Evolutionary conservation across 169 alveolate species (phyloP).

Genomic region (Neospora caninum): DNA sequence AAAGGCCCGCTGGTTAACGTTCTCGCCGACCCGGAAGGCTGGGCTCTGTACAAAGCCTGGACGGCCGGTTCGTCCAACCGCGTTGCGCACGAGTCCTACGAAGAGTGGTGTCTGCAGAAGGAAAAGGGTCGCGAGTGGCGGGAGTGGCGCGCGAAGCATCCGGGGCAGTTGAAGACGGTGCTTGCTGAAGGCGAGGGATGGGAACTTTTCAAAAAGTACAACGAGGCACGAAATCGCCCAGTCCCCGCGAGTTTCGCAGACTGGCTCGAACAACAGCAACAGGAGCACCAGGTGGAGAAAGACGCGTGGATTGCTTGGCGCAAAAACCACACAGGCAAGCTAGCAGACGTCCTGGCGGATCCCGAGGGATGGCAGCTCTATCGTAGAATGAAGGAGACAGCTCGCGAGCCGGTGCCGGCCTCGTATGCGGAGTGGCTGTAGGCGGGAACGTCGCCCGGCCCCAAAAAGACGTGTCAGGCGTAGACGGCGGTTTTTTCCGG

Average conservation of each 20-base stretch:
- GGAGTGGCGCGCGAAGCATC: conserved; percentile 63
- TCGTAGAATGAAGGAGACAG: not conserved
- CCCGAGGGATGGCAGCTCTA: conserved; percentile 65
- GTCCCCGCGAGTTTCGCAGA: not conserved
- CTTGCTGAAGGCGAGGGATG: not conserved
- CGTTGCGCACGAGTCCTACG: not conserved
- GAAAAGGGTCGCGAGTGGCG: conserved; percentile 42
- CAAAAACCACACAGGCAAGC: conserved; percentile 56
- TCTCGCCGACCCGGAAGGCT: conserved; percentile 58
- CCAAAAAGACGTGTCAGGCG: not conserved
- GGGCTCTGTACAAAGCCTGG: conserved; percentile 52
- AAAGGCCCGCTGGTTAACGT: conserved; percentile 56
- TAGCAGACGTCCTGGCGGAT: conserved; percentile 61
- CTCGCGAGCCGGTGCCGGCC: conserved; percentile 32
- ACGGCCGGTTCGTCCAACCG: not conserved
- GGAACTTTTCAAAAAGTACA: not conserved
- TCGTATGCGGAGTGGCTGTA: conserved; percentile 64
- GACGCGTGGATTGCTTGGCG: conserved; percentile 66
- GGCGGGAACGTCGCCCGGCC: not conserved
- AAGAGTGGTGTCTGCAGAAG: not conserved
- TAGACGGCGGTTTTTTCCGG: not conserved
- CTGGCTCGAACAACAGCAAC: conserved; percentile 56
- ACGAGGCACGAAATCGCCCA: not conserved
- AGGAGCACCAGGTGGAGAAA: conserved; percentile 21
- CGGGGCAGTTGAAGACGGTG: conserved; percentile 33